Conservation (phyloP, 495 filamentous ascomycete species). For the Lasiosphaeriaceae sp. region DNA sequence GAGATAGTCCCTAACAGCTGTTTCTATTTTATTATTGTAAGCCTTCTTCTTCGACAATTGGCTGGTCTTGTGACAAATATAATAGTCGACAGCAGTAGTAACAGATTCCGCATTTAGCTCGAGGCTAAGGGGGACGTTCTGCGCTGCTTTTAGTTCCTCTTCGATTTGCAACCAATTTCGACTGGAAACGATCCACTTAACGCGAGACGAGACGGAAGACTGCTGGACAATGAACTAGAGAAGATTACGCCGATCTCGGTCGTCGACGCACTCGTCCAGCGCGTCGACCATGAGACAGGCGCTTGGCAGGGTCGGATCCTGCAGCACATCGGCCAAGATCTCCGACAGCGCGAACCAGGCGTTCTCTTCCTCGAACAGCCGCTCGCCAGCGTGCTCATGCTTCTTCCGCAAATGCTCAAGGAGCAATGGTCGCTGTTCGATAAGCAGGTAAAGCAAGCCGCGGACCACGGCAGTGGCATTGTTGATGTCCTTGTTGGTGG, state of each 20-base stretch:
- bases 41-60: background rate
- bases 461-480: slow-evolving; percentile 38
- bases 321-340: slow-evolving; percentile 31
- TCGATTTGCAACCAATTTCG: slow-evolving; percentile 24
- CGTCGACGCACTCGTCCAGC: slow-evolving; percentile 43
- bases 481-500: slow-evolving; percentile 30
- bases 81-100: slow-evolving; percentile 23
- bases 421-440: background rate
- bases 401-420: background rate
- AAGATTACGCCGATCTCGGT: slow-evolving; percentile 21
- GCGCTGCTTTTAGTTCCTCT: slow-evolving; percentile 18
- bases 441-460: slow-evolving; percentile 39
- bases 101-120: slow-evolving; percentile 25
- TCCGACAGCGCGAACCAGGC: slow-evolving; percentile 24
- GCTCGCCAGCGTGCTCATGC: slow-evolving; percentile 6
- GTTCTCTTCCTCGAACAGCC: slow-evolving; percentile 13
- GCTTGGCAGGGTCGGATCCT: slow-evolving; percentile 21
- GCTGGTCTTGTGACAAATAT: slow-evolving; percentile 28
- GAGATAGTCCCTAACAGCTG: slow-evolving; percentile 16
- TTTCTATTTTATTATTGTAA: background rate
- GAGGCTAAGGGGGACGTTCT: slow-evolving; percentile 21
- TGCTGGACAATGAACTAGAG: slow-evolving; percentile 29
- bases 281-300: slow-evolving; percentile 45
- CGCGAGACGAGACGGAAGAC: slow-evolving; percentile 8
- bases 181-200: slow-evolving; percentile 40